Base-by-base conservation (phyloP, 768 basidiomycete species). In the Suillus spraguei region DNA sequence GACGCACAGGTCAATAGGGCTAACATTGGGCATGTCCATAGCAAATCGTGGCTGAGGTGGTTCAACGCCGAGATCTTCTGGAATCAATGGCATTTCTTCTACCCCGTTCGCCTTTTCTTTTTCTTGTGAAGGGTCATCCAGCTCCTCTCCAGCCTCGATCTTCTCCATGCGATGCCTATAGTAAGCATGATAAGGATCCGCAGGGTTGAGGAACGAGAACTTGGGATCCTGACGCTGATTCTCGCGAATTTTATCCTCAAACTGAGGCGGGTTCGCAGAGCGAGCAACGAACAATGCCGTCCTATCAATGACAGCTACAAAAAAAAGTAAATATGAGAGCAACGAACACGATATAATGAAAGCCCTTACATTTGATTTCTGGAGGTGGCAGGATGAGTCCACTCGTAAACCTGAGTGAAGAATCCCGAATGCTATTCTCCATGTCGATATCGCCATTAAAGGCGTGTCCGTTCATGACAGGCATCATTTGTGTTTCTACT, bases 101-200 rank as follows among this genome's bases (percentile, higher is more conserved):
- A 70, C 72, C 3, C 68, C 79, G 16, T 71, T 79, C 2, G 64
- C 73, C 59, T 82, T 80, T 38, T 72, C 80, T 69, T 84, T 86
- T 33, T 80, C 80, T 33, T 78, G 75, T 0, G 80, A 66, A 2
- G 72, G 70, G 36, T 90, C 92, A 44, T 92, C 92, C 16, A 85
- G 80, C 10, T 85, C 71, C 71, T 93, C 91, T 22, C 94, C 95
- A 8, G 86, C 86, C 60, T 85, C 79, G 66, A 95, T 86, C 73
- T 87, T 88, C 55, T 95, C 93, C 80, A 97, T 87, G 72, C 91
- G 88, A 81, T 96, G 87, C 73, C 92, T 88, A 74, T 99, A 99
- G 80, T 99, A 99, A 65, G 93, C 93, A 88, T 99, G 94, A 81
- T 97, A 99, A 67, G 97, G 94, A 83, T 99, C 97, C 56, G 87